phyloP scores from a whole-genome alignment of 176 grass and related monocot genomes.

The Thalia dealbata region DNA sequence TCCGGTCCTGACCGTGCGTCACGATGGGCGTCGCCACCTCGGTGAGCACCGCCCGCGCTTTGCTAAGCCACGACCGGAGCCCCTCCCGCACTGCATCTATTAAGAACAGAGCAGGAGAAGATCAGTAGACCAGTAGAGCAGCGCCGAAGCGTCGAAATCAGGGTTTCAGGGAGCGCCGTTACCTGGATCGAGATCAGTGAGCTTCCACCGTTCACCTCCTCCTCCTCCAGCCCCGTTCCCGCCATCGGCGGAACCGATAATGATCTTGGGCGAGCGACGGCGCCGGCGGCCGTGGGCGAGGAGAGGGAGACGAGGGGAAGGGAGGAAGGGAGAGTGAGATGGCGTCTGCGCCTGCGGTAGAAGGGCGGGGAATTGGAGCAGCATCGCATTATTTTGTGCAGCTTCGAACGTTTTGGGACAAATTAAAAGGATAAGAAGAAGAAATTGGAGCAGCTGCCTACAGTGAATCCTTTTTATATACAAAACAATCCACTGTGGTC shows the following conservation, averaged over 20 bases:
- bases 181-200: conserved; percentile 20
- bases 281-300: neutral
- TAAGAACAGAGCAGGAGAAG: neutral
- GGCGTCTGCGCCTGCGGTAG: neutral
- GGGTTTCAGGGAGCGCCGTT: neutral
- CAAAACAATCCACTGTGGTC: no score
- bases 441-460: no score
- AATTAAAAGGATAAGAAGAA: no score
- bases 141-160: no score
- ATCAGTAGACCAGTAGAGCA: neutral
- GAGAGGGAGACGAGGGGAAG: neutral
- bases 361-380: neutral
- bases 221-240: neutral
- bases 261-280: neutral
- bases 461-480: no score
- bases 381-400: neutral
- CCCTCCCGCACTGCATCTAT: conserved; percentile 12
- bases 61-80: conserved; percentile 18
- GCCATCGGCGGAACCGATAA: conserved; percentile 1
- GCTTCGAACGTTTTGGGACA: neutral
- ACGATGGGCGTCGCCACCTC: conserved; percentile 21
- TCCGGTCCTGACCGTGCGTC: conserved; percentile 7
- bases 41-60: conserved; percentile 12
- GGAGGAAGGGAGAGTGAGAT: neutral
- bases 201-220: conserved; percentile 12